phyloP scores from a whole-genome alignment of 352 stramenopile genomes.

The Pythium grandisporangium region DNA sequence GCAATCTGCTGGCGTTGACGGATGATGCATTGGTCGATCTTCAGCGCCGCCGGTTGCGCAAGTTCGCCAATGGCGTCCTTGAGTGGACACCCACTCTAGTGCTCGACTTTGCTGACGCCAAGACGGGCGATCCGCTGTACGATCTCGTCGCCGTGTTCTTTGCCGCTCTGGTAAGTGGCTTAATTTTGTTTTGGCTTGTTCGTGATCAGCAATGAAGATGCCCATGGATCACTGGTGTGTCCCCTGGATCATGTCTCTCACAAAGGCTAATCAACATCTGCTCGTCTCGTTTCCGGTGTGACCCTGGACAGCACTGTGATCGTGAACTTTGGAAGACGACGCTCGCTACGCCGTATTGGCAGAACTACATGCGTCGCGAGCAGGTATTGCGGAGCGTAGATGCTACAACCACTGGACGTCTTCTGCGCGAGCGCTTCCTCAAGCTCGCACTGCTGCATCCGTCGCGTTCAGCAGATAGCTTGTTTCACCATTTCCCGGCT shows the following conservation, averaged over 20 bases:
- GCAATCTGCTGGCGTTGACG: not conserved
- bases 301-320: slow-evolving; percentile 62
- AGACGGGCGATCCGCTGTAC: slow-evolving; percentile 81
- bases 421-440: slow-evolving; percentile 56
- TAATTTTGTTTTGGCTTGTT: not conserved
- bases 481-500: slow-evolving; percentile 66
- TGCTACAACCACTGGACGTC: slow-evolving; percentile 5
- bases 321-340: slow-evolving; percentile 42
- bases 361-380: slow-evolving; percentile 48
- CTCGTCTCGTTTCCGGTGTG: slow-evolving; percentile 4
- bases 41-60: slow-evolving; percentile 27
- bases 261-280: not conserved
- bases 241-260: too few species aligned
- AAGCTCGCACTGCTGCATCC: slow-evolving; percentile 67
- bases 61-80: slow-evolving; percentile 34
- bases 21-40: slow-evolving; percentile 11
- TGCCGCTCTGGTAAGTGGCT: slow-evolving; percentile 46
- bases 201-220: too few species aligned
- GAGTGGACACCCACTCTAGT: slow-evolving; percentile 59
- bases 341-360: slow-evolving; percentile 60
- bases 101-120: slow-evolving; percentile 85
- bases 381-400: slow-evolving; percentile 15
- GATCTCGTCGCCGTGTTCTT: slow-evolving; percentile 81
- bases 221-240: too few species aligned
- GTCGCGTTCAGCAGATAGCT: slow-evolving; percentile 51